Conservation (phyloP, 768 basidiomycete species). For the Peribolospora kevripleyi region DNA sequence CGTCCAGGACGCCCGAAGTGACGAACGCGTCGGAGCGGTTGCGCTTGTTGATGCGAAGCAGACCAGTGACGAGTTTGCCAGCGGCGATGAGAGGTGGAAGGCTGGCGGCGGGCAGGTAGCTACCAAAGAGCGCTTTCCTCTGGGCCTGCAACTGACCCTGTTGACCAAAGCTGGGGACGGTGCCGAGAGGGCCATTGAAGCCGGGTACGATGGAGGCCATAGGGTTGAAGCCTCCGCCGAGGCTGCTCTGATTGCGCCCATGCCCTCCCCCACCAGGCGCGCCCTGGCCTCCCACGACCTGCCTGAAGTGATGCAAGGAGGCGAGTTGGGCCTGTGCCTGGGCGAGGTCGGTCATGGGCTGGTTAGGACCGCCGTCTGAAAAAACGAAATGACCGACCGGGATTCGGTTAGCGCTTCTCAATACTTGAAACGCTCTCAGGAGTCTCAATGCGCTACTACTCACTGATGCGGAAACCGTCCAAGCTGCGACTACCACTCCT, state of each 20-base stretch:
- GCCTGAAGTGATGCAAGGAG: slow-evolving; percentile 67
- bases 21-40: slow-evolving; percentile 98
- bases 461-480: too few species aligned
- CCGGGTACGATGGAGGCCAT: slow-evolving; percentile 31
- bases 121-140: slow-evolving; percentile 93
- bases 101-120: slow-evolving; percentile 86
- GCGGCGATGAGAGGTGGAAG: slow-evolving; percentile 87
- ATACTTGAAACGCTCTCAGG: too few species aligned
- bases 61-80: slow-evolving; percentile 91
- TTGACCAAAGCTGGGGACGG: background rate
- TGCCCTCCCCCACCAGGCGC: slow-evolving; percentile 34
- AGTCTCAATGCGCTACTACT: too few species aligned
- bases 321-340: slow-evolving; percentile 92
- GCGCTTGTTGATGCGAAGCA: slow-evolving; percentile 81
- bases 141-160: slow-evolving; percentile 49
- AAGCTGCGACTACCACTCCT: too few species aligned
- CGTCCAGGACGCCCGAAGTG: slow-evolving; percentile 88
- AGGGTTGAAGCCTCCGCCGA: too few species aligned
- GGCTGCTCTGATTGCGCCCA: slow-evolving; percentile 25
- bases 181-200: slow-evolving; percentile 49
- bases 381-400: background rate
- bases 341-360: slow-evolving; percentile 45
- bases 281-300: slow-evolving; percentile 48
- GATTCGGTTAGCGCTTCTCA: background rate
- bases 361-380: slow-evolving; percentile 5